Evolutionary conservation across 352 stramenopile species (phyloP), one percentile per base, ranked within the genome.

Genomic region (Pythium phragmitis): DNA sequence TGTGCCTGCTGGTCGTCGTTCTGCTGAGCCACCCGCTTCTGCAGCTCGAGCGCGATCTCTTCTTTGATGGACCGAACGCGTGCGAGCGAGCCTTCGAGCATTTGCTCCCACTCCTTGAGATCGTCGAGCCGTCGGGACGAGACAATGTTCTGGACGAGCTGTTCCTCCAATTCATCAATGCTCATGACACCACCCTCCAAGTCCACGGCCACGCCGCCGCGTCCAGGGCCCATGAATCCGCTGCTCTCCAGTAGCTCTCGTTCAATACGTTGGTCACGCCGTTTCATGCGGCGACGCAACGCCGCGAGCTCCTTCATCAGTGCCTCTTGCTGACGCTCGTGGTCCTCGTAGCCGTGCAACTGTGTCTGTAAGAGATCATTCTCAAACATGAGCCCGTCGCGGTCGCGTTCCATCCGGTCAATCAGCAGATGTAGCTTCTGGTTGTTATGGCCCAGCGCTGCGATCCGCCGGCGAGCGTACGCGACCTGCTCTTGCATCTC

Each of bases 381-480:
- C 54, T 95, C 87, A 60, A 91, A 85, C 30, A 94, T 57, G 28
- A 95, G 64, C 4, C 85, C 79, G 41, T 95, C 85, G 13, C 87
- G 87, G 54, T 95, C 87, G 50, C 82, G 85, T 49, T 95, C 87
- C 41, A 95, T 80, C n/a, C 85, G 80, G 50, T 95, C 85, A 19
- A 92, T 76, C 19, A 95, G 73, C 45, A 92, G 68, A 45, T 95
- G 81, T 21, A 95, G 66, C 47, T 95, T 92, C 57, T 92, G 82
- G 54, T 92, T 93, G 63, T 89, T 88, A 70, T 89, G 84, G 19
- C 77, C 85, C 26, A 92, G 57, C 39, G 89, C 80, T 4, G 87
- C 79, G 56, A 91, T 84, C 14, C 82, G 73, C 12, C 74, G 72
- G 14, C 85, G 75, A 4, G 77, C 77, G 45, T 85, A 79, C 23